Evolutionary conservation across 352 stramenopile species (phyloP), one percentile per base, ranked within the genome.

Genomic region (Pythium apleroticum): DNA sequence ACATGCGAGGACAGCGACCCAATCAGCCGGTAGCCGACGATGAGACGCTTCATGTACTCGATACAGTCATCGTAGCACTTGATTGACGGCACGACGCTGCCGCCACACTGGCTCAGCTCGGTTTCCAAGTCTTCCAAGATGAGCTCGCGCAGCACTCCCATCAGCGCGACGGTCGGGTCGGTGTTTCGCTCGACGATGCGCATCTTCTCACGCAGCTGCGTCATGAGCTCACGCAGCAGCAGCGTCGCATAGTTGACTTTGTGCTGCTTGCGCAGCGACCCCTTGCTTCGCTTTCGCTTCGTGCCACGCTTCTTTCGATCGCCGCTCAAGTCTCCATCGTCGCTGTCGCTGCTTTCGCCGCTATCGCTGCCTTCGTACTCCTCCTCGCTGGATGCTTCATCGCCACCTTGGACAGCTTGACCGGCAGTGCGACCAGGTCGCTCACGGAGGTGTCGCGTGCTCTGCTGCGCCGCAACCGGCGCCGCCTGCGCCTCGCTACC

Each of bases 31-130:
- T 71, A 76, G 11, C 27, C 48, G 5, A 58, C 22, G n/a, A 92
- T 75, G 12, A 69, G 73, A 14, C 28, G 43, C 48, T 78, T 75
- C 12, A 90, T 55, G 80, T 81, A 92, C 15, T 63, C 52, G 12
- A 89, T 66, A 6, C 60, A 66, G 56, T 76, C 60, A 31, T 81
- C 64, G 43, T 75, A 84, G 37, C 68, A 74, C 12, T 71, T 54
- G 15, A 90, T 67, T 12, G 60, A 75, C 7, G 25, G 41, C 4
- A 58, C 45, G 0, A 85, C n/a, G 30, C 69, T 57, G 12, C n/a
- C 28, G 8, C 60, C 5, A n/a, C 56, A 61, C 4, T 58, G 25
- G 8, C 41, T 22, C 11, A 69, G 50, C 39, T 31, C 31, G 12
- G 31, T 22, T n/a, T 60, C 30, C 1, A 73, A 41, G 25, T 61